Evolutionary conservation across 768 basidiomycete species (phyloP).

Genomic region (Mycena albidolilacea): DNA sequence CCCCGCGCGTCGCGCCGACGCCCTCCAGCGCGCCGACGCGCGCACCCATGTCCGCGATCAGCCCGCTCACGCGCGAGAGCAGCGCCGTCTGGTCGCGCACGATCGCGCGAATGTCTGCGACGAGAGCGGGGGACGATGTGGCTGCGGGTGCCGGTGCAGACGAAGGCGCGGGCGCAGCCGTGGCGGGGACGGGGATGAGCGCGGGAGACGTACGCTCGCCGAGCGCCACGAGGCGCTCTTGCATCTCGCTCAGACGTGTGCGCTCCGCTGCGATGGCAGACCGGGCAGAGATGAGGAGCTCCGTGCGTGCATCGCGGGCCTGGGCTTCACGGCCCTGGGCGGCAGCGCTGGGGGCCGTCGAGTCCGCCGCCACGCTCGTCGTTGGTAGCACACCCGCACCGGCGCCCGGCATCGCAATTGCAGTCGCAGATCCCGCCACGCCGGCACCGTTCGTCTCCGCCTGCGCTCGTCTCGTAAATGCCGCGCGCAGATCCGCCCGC

Average conservation of each 20-base stretch:
- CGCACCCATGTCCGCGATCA: slow-evolving; percentile 8
- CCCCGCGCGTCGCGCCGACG: neutral
- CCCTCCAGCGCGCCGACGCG: neutral
- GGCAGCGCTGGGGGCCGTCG: neutral
- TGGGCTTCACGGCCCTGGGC: neutral
- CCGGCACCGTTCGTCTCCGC: too few relatives aligned
- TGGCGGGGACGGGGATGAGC: neutral
- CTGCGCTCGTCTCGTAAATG: neutral
- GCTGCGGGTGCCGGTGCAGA: neutral
- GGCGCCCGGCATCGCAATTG: too few relatives aligned
- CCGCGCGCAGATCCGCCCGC: neutral
- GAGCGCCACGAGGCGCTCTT: neutral
- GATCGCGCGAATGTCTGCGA: slow-evolving; percentile 21
- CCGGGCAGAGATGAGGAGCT: slow-evolving; percentile 2
- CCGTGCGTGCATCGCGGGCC: neutral
- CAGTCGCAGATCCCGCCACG: too few relatives aligned
- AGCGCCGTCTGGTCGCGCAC: slow-evolving; percentile 25
- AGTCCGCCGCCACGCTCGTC: too few relatives aligned
- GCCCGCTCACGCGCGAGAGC: slow-evolving; percentile 19
- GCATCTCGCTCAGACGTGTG: slow-evolving; percentile 12
- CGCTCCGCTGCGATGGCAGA: slow-evolving; percentile 22
- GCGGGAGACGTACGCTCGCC: neutral
- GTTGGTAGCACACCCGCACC: too few relatives aligned
- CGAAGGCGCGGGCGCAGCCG: neutral
- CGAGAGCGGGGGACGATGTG: neutral